These are phyloP conservation scores for Nicotiana rustica DNA, from an alignment of 305 asterid species.

Conservation along the genomic window DNA sequence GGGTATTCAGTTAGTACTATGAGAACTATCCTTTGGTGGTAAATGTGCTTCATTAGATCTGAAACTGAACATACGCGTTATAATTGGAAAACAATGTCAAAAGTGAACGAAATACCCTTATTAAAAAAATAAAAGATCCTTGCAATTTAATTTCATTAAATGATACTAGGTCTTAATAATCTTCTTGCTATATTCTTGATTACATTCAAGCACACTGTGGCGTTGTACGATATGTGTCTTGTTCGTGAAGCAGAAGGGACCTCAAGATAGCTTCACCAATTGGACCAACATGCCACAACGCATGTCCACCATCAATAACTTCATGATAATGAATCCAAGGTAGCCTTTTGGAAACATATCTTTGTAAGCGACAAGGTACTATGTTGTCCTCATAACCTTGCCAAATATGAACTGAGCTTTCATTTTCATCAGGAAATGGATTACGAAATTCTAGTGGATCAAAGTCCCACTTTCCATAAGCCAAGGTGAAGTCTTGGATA, in stretches of 20 bases:
- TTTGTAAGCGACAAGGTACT: slow-evolving; percentile 73
- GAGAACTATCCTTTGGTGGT: not conserved
- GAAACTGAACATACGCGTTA: not conserved
- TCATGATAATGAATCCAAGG: slow-evolving; percentile 88
- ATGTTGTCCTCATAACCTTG: slow-evolving; percentile 86
- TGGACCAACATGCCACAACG: slow-evolving; percentile 72
- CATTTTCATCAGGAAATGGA: slow-evolving; percentile 59
- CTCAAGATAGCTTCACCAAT: slow-evolving; percentile 87
- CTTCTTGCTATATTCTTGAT: not conserved
- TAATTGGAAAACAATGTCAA: not conserved
- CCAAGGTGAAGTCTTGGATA: slow-evolving; percentile 70
- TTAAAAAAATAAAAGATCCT: not conserved
- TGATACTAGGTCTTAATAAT: not conserved
- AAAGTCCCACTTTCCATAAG: slow-evolving; percentile 85
- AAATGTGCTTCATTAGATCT: not conserved
- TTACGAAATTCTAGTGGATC: slow-evolving; percentile 71
- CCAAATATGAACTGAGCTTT: slow-evolving; percentile 76
- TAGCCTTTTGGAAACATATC: slow-evolving; percentile 64
- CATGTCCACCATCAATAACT: slow-evolving; percentile 87
- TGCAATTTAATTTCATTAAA: not conserved
- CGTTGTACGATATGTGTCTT: slow-evolving; percentile 28
- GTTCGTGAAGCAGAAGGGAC: slow-evolving; percentile 72
- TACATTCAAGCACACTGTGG: not conserved
- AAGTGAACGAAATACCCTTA: not conserved
- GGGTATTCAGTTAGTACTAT: not conserved